Percentiles rank a stretch among this genome's conserved stretches.
Evolutionary conservation across 176 grass and related monocot species (phyloP).

Genomic region (Oryza glumipatula): DNA sequence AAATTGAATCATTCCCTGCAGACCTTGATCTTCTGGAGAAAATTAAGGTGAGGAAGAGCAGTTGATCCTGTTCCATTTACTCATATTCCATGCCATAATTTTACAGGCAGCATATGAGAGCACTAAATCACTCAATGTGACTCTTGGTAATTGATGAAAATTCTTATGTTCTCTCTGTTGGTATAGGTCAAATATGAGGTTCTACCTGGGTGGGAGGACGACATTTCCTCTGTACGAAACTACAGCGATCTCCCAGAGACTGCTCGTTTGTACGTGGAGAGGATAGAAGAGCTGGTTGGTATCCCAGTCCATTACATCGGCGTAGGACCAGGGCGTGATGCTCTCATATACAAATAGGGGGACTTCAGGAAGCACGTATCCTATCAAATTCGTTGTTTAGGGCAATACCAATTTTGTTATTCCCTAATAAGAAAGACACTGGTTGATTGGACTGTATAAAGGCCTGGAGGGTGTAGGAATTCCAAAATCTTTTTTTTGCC

Average conservation of each 20-base stretch:
- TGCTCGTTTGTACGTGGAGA: constrained; percentile 74
- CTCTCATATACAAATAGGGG: constrained; percentile 83
- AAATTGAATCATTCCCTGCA: constrained; percentile 64
- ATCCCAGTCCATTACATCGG: constrained; percentile 91
- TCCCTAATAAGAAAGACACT: not conserved
- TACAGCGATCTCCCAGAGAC: constrained; percentile 72
- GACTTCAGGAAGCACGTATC: not conserved
- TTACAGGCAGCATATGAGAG: not conserved
- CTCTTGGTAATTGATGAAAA: not conserved
- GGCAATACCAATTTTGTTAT: not conserved
- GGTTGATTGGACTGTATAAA: not conserved
- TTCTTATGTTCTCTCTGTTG: constrained; percentile 41
- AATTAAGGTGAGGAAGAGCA: constrained; percentile 54
- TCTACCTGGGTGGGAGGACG: constrained; percentile 73
- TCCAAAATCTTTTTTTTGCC: not conserved
- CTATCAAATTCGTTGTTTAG: not conserved
- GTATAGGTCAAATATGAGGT: constrained; percentile 88
- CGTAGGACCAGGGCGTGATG: constrained; percentile 82
- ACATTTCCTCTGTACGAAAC: constrained; percentile 73
- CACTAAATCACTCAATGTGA: not conserved
- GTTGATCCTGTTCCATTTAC: not conserved
- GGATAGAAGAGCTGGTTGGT: constrained; percentile 87
- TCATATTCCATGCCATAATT: not conserved
- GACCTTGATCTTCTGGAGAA: constrained; percentile 67
- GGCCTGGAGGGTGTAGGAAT: constrained; percentile 9